Evolutionary conservation across 2,329 filamentous ascomycete genomes (phyloP), one percentile per base, ranked within the genome.

Genomic region (Xenoacremonium recifei): DNA sequence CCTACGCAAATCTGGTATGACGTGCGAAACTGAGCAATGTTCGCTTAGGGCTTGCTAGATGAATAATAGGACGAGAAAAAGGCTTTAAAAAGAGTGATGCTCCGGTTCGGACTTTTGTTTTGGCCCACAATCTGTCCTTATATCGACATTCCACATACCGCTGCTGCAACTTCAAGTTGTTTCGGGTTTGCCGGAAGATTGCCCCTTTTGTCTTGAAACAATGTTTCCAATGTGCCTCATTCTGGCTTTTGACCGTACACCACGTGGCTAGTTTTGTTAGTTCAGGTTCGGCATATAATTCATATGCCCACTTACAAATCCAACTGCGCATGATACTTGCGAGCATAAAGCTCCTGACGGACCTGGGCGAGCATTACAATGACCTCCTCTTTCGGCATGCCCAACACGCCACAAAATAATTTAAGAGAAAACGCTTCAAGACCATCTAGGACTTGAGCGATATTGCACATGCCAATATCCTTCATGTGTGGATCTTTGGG

Each of bases 401-500:
- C 16, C 4, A 47, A 19, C n/a, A 45, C 20, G 2, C 45, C 45
- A 11, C 35, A 45, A 29, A 47, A 47, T 6, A 45, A n/a, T 5
- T 33, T 37, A 13, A 45, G 13, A 0, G 45, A 47, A 11, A 47
- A 41, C 1, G 27, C 41, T 20, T 49, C 47, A 3, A 49, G 39
- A 0, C 47, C 44, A 1, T 49, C 36, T 1, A 49, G 15, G 2
- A 27, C 37, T 21, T 47, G 41, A 11, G 40, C 45, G 5, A 49
- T 30, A n/a, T 47, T 47, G 27, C 45, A 47, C 45, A 47, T 33
- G 3, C 66, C 65, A 3, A 68, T 53, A 23, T 67, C 59, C 35
- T 65, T 55, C 17, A 53, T 49, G 3, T 39, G 42, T 2, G 47
- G 44, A 23, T 65, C 61, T 40, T 63, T 65, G 4, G 67, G 48